Evolutionary conservation across 495 filamentous ascomycete species (phyloP).

Genomic region (Cercophora newfieldiana): DNA sequence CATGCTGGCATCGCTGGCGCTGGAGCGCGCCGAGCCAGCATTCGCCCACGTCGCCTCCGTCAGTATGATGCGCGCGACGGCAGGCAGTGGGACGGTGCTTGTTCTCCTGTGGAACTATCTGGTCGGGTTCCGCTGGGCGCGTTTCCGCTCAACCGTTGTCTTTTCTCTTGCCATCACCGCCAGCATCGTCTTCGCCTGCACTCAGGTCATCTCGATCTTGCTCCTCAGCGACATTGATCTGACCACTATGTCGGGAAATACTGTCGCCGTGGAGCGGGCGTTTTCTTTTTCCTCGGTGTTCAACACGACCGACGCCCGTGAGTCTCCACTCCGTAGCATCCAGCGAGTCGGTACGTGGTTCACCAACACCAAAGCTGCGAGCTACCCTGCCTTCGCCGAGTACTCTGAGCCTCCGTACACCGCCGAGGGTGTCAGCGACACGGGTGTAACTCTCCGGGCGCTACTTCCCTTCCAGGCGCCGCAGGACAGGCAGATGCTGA

Average conservation of each 20-base stretch:
- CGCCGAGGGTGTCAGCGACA: constrained; percentile 2
- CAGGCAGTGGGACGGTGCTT: background rate
- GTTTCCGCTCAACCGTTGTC: no score
- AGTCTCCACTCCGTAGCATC: background rate
- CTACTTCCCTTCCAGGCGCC: background rate
- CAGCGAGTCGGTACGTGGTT: background rate
- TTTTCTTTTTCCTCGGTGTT: no score
- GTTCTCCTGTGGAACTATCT: background rate
- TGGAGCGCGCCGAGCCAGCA: background rate
- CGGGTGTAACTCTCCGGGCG: constrained; percentile 7
- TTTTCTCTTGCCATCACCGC: no score
- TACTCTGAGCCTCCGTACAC: constrained; percentile 7
- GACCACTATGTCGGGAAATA: no score
- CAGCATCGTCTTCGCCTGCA: no score
- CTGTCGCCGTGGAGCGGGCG: no score
- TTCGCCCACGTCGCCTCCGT: background rate
- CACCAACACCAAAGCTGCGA: no score
- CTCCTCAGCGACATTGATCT: no score
- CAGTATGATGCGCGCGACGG: background rate
- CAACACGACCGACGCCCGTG: no score
- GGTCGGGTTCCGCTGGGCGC: background rate
- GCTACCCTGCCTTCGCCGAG: constrained; percentile 9
- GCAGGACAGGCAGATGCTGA: background rate
- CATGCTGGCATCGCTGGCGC: constrained; percentile 3
- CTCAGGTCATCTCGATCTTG: no score